These are phyloP conservation scores for Crithidia expoeki DNA, from an alignment of 208 protist genomes.

Conservation along the genomic window DNA sequence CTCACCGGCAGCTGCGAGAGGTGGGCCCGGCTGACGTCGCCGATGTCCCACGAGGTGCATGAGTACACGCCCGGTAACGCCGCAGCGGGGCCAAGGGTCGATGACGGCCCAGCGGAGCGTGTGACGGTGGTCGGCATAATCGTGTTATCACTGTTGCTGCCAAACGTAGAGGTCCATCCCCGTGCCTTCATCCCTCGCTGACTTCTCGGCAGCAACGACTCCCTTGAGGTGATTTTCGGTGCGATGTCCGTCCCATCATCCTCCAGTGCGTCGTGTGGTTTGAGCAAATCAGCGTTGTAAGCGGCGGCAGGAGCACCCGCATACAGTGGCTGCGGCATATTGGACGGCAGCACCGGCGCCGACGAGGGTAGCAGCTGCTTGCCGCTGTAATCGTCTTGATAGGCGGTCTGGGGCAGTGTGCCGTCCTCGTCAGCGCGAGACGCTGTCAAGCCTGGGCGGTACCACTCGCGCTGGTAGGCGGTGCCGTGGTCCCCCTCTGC, in stretches of 20 bases:
- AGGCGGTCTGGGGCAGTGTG: conserved; percentile 60
- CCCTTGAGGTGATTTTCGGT: conserved; percentile 73
- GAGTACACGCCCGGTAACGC: conserved; percentile 38
- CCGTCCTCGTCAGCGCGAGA: conserved; percentile 35
- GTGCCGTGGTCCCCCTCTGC: conserved; percentile 3
- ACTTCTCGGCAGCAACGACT: conserved; percentile 48
- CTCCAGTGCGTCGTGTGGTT: conserved; percentile 35
- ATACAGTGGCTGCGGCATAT: conserved; percentile 44
- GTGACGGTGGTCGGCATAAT: background rate
- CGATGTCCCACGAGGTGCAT: conserved; percentile 78
- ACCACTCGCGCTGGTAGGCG: conserved; percentile 33
- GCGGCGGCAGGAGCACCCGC: conserved; percentile 44
- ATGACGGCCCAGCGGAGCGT: conserved; percentile 10
- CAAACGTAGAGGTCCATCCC: conserved; percentile 11
- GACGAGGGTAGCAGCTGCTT: background rate
- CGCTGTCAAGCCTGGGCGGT: conserved; percentile 34
- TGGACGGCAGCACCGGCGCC: background rate
- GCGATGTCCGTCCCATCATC: conserved; percentile 58
- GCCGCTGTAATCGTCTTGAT: conserved; percentile 58
- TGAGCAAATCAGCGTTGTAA: conserved; percentile 70
- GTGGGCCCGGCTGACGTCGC: conserved; percentile 68
- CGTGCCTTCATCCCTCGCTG: background rate
- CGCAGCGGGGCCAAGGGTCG: background rate
- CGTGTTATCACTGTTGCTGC: background rate
- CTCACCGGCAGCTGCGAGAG: conserved; percentile 74